These are phyloP conservation scores for Chlamydomonas sp. DNA, from an alignment of 139 green algal species.

Conservation along the genomic window DNA sequence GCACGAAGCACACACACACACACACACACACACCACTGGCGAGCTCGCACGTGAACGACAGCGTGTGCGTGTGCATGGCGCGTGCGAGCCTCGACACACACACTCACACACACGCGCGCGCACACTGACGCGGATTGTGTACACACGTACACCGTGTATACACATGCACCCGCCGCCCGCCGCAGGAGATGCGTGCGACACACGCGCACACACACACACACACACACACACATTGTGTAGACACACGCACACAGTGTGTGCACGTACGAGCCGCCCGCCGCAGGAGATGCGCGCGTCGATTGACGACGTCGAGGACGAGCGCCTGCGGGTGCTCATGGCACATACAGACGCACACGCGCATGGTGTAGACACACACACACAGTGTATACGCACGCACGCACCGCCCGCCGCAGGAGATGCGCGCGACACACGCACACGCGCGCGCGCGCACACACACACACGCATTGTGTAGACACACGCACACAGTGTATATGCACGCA, in stretches of 20 bases:
- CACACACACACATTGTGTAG: neutral
- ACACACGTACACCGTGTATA: neutral
- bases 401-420: neutral
- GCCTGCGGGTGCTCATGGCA: conserved; percentile 29
- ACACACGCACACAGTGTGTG: conserved; percentile 6
- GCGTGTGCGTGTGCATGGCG: no score
- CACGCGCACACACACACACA: neutral
- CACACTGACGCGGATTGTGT: neutral
- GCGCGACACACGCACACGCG: neutral
- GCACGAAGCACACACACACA: no score
- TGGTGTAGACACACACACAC: neutral
- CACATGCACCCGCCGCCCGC: neutral
- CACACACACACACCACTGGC: neutral
- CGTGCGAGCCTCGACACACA: neutral
- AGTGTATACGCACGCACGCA: neutral
- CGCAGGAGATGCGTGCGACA: neutral
- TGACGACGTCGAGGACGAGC: conserved; percentile 8
- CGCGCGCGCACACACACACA: no score
- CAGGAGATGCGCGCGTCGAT: conserved; percentile 17
- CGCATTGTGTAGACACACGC: neutral
- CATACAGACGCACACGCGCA: no score
- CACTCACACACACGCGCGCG: conserved; percentile 11
- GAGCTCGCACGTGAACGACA: no score
- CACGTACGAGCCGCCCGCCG: no score
- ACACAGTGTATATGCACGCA: neutral